Evolutionary conservation across 2,329 filamentous ascomycete species (phyloP), one percentile per base, ranked within the genome.

Genomic region (Chaetomium globosum): DNA sequence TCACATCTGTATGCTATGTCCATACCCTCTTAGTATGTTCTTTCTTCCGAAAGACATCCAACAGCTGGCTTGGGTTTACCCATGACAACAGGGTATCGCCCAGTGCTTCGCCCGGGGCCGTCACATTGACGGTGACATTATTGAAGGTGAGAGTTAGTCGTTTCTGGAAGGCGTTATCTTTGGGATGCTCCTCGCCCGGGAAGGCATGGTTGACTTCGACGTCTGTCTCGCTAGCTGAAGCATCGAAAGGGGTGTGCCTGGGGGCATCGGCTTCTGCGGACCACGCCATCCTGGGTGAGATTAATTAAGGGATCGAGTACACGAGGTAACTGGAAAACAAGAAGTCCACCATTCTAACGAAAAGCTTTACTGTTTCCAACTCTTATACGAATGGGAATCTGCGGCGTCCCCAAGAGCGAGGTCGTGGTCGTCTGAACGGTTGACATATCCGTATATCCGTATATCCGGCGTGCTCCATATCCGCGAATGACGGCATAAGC

Each of bases 51-150:
- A 59, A 59, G 19, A 26, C 16, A 30, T 21, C n/a, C n/a, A 51
- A n/a, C 19, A 51, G 10, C 46, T 51, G 46, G 30, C 46, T 59
- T 7, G 57, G 57, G 23, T 59, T 39, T n/a, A 13, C 30, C 28
- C 46, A 52, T 10, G 57, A 59, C 46, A n/a, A 39, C 46, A 59
- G 21, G 13, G 57, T 59, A 21, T 59, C 57, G 5, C 57, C 57
- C 1, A 59, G 30, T 10, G 57, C 57, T 48, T 59, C 57, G 6
- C 57, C 57, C 8, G 57, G 46, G 30, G 46, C 30, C 26, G 57
- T 59, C n/a, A 59, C 57, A 12, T 59, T 59, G 46, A 59, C 57
- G 6, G 57, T 59, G 46, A 59, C 46, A 36, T 59, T 52, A 21
- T 59, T 51, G 57, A 59, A 59, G 6, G 46, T 59, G n/a, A 59